Evolutionary conservation across 108 stramenopile species (phyloP).

Genomic region (Nitzschia sp.): DNA sequence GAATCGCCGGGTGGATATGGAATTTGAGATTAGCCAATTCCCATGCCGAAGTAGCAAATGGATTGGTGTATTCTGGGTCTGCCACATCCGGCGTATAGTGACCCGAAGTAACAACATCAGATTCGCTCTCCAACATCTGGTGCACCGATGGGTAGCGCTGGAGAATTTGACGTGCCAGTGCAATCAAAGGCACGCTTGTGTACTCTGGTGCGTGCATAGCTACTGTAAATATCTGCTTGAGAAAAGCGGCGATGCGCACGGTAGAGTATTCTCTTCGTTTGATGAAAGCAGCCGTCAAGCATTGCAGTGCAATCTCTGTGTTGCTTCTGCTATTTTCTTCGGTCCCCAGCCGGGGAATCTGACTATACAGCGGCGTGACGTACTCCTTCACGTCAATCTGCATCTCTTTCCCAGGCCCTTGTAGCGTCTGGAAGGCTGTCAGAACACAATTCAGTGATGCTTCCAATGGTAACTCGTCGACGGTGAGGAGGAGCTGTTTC

Average conservation of each 20-base stretch:
- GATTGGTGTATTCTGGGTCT: conserved; percentile 84
- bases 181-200: conserved; percentile 75
- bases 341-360: conserved; percentile 48
- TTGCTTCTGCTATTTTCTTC: conserved; percentile 38
- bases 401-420: conserved; percentile 83
- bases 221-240: conserved; percentile 72
- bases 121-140: conserved; percentile 83
- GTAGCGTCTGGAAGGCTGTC: conserved; percentile 81
- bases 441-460: conserved; percentile 80
- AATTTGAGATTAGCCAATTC: conserved; percentile 71
- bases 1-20: conserved; percentile 61
- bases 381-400: conserved; percentile 86
- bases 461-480: conserved; percentile 68
- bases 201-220: conserved; percentile 66
- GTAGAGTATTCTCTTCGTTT: conserved; percentile 81
- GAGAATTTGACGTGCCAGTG: conserved; percentile 70
- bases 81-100: conserved; percentile 62
- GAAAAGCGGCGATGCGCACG: conserved; percentile 72
- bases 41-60: conserved; percentile 85
- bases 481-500: conserved; percentile 64
- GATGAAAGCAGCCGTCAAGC: conserved; percentile 75
- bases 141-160: conserved; percentile 67
- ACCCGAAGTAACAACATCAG: conserved; percentile 81
- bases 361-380: conserved; percentile 76
- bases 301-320: conserved; percentile 56